phyloP scores from a whole-genome alignment of 2,329 filamentous ascomycete species.

The Hymenoscyphus albidus region DNA sequence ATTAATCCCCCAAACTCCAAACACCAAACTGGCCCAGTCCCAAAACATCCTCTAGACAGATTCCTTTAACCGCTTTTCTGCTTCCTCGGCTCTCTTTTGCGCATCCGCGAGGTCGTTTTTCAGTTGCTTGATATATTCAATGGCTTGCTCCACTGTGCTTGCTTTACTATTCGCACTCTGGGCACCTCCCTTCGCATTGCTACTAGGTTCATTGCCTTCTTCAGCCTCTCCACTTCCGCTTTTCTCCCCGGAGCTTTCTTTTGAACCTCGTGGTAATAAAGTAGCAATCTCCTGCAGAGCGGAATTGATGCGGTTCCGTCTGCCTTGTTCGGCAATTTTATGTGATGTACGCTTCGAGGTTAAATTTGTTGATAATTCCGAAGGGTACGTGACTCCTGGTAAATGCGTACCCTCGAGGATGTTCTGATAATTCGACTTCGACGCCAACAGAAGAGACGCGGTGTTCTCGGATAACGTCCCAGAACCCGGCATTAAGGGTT shows the following conservation, averaged over 20 bases:
- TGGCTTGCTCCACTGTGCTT: conserved; percentile 94
- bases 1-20: conserved; percentile 10
- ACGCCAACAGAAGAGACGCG: conserved; percentile 73
- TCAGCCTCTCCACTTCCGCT: conserved; percentile 40
- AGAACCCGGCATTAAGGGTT: conserved; percentile 72
- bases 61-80: conserved; percentile 27
- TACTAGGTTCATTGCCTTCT: conserved; percentile 46
- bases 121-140: conserved; percentile 87
- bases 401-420: conserved; percentile 90
- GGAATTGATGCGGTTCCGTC: conserved; percentile 90
- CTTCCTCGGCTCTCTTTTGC: conserved; percentile 51
- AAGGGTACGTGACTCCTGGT: conserved; percentile 85
- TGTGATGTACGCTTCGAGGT: conserved; percentile 96
- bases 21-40: conserved; percentile 5
- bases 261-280: conserved; percentile 63
- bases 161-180: conserved; percentile 80
- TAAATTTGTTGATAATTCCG: conserved; percentile 84
- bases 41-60: conserved; percentile 11
- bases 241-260: conserved; percentile 37
- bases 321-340: conserved; percentile 95
- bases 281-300: conserved; percentile 88
- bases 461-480: conserved; percentile 54
- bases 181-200: conserved; percentile 39
- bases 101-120: conserved; percentile 68
- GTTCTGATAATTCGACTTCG: conserved; percentile 97